Percentiles rank a stretch among this genome's conserved stretches.
phyloP scores from a whole-genome alignment of 139 green algal genomes.

The Chlamydomonas sphaeroides region DNA sequence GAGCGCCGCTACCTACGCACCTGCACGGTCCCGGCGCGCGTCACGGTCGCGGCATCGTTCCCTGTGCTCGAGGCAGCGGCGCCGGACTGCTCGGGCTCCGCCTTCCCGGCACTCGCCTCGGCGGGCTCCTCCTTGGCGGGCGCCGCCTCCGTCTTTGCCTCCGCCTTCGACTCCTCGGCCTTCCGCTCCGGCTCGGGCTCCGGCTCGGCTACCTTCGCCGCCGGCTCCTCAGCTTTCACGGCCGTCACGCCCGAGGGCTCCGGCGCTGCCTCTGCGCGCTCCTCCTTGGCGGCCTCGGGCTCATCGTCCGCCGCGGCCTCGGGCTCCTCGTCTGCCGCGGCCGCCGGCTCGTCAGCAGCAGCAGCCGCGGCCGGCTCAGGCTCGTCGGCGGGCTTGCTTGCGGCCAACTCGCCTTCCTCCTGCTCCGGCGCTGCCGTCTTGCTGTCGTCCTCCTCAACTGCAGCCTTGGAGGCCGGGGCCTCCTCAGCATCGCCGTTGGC shows the following conservation, averaged over 20 bases:
- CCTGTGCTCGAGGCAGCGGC: not conserved
- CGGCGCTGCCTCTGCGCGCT: too few relatives aligned
- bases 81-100: too few relatives aligned
- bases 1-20: too few relatives aligned
- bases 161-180: not conserved
- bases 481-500: too few relatives aligned
- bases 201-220: not conserved
- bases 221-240: not conserved
- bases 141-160: not conserved
- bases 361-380: not conserved
- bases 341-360: not conserved
- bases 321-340: not conserved
- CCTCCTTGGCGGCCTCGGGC: not conserved
- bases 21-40: conserved; percentile 6
- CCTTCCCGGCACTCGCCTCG: too few relatives aligned
- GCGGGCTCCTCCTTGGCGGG: not conserved
- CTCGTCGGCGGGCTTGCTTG: not conserved
- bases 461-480: too few relatives aligned
- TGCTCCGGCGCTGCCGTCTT: too few relatives aligned
- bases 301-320: not conserved
- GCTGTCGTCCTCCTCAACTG: too few relatives aligned
- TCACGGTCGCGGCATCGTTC: not conserved
- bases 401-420: too few relatives aligned
- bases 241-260: too few relatives aligned
- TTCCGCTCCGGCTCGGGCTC: not conserved